phyloP scores from a whole-genome alignment of 2,329 filamentous ascomycete genomes.

The Harringtonia lauricola region DNA sequence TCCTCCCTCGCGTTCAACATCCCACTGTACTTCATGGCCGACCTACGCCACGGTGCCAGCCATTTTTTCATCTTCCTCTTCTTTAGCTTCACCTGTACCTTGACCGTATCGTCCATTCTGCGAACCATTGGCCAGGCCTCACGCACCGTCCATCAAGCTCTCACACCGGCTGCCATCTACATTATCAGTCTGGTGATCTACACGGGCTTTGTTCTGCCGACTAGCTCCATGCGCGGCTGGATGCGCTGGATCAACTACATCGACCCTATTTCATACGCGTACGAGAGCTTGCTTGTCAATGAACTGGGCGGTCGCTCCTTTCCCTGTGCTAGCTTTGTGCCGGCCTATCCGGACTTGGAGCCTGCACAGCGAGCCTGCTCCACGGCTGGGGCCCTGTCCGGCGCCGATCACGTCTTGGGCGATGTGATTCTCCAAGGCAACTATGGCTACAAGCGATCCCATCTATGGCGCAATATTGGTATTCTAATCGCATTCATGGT shows the following conservation, averaged over 20 bases:
- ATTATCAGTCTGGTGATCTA: conserved; percentile 58
- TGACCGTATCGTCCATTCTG: conserved; percentile 81
- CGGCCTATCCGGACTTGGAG: conserved; percentile 26
- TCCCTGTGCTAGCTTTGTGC: conserved; percentile 34
- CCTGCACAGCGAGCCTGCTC: conserved; percentile 40
- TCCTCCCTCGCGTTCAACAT: conserved; percentile 70
- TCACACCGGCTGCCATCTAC: conserved; percentile 46
- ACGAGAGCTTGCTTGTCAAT: conserved; percentile 71
- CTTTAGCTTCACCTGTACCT: conserved; percentile 58
- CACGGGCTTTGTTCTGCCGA: conserved; percentile 56
- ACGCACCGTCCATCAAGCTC: conserved; percentile 53
- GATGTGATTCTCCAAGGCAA: conserved; percentile 37
- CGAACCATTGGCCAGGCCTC: conserved; percentile 68
- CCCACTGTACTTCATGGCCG: conserved; percentile 77
- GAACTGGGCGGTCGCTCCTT: conserved; percentile 63
- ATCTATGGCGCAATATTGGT: conserved; percentile 63
- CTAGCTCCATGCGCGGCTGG: conserved; percentile 64
- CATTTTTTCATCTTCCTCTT: conserved; percentile 81
- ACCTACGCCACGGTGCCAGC: conserved; percentile 60
- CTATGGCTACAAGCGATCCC: conserved; percentile 44
- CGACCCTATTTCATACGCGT: conserved; percentile 68
- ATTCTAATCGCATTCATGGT: conserved; percentile 54
- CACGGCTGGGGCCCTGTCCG: conserved; percentile 41
- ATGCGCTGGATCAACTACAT: conserved; percentile 74
- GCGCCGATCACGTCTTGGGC: conserved; percentile 21